Evolutionary conservation across 139 green algal species (phyloP).

Genomic region (Chlamydomonas schloesseri): DNA sequence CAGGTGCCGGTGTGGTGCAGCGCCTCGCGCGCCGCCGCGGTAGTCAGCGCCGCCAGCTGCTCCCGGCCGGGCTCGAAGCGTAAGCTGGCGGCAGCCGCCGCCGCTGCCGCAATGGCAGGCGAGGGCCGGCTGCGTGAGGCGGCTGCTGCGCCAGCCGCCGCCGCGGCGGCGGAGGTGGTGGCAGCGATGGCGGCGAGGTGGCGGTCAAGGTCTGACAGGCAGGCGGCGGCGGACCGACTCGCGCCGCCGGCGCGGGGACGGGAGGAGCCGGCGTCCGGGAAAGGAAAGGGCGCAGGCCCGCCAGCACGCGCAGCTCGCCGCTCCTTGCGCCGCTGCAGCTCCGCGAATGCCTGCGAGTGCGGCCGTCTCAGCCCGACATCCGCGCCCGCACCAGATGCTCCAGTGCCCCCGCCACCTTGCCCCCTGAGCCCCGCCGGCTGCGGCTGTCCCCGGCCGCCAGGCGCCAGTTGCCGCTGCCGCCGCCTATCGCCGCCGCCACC

Average conservation of each 20-base stretch:
- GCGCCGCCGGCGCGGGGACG: too few species aligned
- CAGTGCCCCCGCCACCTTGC: not conserved
- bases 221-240: not conserved
- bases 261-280: too few species aligned
- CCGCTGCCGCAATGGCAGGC: not conserved
- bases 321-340: not conserved
- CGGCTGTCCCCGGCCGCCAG: not conserved
- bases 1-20: conserved; percentile 29
- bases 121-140: not conserved
- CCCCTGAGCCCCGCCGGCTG: not conserved
- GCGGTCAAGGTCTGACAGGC: not conserved
- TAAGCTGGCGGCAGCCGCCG: not conserved
- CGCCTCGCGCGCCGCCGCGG: conserved; percentile 6
- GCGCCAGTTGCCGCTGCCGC: too few species aligned
- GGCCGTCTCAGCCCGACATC: not conserved
- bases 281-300: not conserved
- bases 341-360: conserved; percentile 3
- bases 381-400: not conserved
- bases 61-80: not conserved
- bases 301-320: not conserved
- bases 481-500: too few species aligned
- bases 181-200: not conserved
- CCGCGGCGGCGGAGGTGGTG: not conserved
- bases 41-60: not conserved
- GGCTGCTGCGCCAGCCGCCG: not conserved